Evolutionary conservation across 1,284 basidiomycete genomes (phyloP).

Genomic region (Boletellus deceptivus): DNA sequence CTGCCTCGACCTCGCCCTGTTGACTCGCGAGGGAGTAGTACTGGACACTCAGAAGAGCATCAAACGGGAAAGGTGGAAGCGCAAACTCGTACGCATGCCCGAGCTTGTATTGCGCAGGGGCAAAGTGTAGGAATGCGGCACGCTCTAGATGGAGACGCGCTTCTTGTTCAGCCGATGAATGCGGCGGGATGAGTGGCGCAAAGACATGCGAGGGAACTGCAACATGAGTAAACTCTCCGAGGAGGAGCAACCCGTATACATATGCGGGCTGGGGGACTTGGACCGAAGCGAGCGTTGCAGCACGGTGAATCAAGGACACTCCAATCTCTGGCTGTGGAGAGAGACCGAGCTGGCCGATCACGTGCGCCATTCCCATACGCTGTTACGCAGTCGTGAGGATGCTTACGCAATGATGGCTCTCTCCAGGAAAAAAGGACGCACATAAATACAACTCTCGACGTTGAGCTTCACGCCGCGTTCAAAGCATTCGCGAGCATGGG

Average conservation of each 20-base stretch:
- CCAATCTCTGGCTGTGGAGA: conserved; percentile 55
- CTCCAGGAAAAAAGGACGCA: conserved; percentile 36
- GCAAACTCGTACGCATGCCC: conserved; percentile 94
- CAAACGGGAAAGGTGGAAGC: conserved; percentile 81
- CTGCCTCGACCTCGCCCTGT: conserved; percentile 86
- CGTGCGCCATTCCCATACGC: conserved; percentile 88
- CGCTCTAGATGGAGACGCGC: conserved; percentile 66
- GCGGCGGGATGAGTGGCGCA: conserved; percentile 47
- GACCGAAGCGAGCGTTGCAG: conserved; percentile 74
- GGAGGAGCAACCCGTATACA: conserved; percentile 79
- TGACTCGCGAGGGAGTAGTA: conserved; percentile 88
- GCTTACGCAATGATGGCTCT: not conserved
- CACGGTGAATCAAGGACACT: conserved; percentile 71
- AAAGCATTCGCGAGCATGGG: conserved; percentile 78
- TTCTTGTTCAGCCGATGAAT: conserved; percentile 39
- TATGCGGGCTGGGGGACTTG: conserved; percentile 86
- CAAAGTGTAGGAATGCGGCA: conserved; percentile 83
- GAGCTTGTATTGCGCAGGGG: conserved; percentile 90
- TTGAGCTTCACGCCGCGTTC: conserved; percentile 70
- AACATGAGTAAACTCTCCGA: conserved; percentile 71
- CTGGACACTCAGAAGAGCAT: conserved; percentile 87
- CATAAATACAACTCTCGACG: conserved; percentile 78
- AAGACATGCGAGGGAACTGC: conserved; percentile 55
- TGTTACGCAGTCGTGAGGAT: conserved; percentile 31
- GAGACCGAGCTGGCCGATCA: conserved; percentile 83